Conservation (phyloP, 169 alveolate genomes). For the Cytauxzoon felis region DNA sequence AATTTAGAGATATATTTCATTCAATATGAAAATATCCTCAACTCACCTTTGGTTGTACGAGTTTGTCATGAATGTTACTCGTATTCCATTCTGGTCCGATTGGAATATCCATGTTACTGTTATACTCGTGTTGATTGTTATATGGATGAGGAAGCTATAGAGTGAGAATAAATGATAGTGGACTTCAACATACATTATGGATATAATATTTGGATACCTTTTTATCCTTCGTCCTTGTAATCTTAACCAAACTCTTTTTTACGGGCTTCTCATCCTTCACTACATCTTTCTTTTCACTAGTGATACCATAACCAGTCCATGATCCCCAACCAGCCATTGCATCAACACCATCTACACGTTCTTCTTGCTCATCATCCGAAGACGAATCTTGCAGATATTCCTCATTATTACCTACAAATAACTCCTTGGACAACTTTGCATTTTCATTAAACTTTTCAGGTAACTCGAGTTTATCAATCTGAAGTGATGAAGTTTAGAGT, state of each 20-base stretch:
- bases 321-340: constrained; percentile 57
- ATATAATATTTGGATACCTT: constrained; percentile 42
- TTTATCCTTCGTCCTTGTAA: constrained; percentile 41
- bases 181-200: constrained; percentile 34
- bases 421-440: constrained; percentile 15
- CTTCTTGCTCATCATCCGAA: constrained; percentile 32
- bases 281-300: not conserved
- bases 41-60: constrained; percentile 81
- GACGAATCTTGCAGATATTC: constrained; percentile 36
- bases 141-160: constrained; percentile 54
- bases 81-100: constrained; percentile 84
- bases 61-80: constrained; percentile 66
- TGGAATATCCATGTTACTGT: constrained; percentile 57
- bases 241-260: constrained; percentile 21
- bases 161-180: not conserved
- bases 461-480: constrained; percentile 18
- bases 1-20: not conserved
- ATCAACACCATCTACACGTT: not conserved
- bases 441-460: constrained; percentile 17
- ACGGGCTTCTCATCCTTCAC: not conserved
- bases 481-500: too few relatives aligned
- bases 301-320: constrained; percentile 57
- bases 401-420: constrained; percentile 48
- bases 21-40: not conserved
- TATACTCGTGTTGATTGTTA: constrained; percentile 41